phyloP scores from a whole-genome alignment of 2,329 filamentous ascomycete species.

The Apiospora pterosperma region DNA sequence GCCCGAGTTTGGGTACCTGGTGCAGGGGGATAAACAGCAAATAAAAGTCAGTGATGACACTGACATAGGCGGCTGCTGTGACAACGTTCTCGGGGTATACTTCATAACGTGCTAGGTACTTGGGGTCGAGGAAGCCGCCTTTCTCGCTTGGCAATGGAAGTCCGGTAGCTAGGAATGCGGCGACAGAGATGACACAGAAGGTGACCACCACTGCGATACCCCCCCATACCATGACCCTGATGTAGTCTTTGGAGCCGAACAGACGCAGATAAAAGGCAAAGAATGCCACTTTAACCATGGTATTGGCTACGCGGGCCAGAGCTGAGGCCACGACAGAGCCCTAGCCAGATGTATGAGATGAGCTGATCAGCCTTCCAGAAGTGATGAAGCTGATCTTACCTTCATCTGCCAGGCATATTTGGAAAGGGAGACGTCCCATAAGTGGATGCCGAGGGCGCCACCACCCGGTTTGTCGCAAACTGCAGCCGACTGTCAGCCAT shows the following conservation, averaged over 20 bases:
- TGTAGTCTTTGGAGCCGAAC: background rate
- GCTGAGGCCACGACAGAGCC: background rate
- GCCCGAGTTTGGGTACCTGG: conserved; percentile 11
- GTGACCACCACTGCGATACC: background rate
- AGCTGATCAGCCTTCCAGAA: too few species aligned
- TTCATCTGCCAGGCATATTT: background rate
- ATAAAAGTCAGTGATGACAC: conserved; percentile 3
- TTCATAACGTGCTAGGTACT: background rate
- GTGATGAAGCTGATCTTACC: background rate
- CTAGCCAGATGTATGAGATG: background rate
- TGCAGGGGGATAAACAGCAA: conserved; percentile 14
- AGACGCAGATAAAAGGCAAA: background rate
- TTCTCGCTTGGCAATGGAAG: background rate
- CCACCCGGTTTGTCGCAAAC: background rate
- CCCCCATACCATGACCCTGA: background rate
- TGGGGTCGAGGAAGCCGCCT: background rate
- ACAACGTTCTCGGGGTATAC: background rate
- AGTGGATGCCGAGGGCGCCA: background rate
- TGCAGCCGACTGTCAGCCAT: background rate
- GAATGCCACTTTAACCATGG: background rate
- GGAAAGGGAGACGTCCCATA: background rate
- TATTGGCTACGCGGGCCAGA: background rate
- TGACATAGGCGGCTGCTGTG: background rate
- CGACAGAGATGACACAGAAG: background rate
- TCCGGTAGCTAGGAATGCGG: background rate